Evolutionary conservation across 129 eudicot species (phyloP).

Genomic region (Dittrichia graveolens): DNA sequence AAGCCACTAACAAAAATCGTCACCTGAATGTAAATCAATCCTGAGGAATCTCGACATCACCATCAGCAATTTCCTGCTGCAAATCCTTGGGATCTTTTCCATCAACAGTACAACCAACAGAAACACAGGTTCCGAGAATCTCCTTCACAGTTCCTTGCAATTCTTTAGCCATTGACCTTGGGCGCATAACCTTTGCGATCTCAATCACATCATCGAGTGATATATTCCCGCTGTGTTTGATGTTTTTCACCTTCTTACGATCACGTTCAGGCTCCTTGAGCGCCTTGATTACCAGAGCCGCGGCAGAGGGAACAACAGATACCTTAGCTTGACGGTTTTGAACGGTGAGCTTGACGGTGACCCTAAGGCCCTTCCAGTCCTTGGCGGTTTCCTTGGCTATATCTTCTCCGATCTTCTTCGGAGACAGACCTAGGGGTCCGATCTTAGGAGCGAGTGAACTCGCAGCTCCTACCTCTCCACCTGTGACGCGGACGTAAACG

Average conservation of each 20-base stretch:
- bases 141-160: conserved; percentile 76
- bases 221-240: conserved; percentile 67
- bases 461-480: conserved; percentile 85
- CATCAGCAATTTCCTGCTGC: conserved; percentile 66
- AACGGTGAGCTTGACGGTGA: conserved; percentile 88
- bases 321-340: conserved; percentile 93
- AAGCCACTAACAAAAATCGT: conserved; percentile 2
- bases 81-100: conserved; percentile 75
- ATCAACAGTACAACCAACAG: conserved; percentile 74
- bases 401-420: conserved; percentile 81
- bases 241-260: conserved; percentile 72
- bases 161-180: conserved; percentile 79
- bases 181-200: conserved; percentile 65
- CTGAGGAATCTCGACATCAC: conserved; percentile 67
- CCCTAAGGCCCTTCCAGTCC: conserved; percentile 93
- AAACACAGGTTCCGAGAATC: conserved; percentile 71
- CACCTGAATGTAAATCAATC: conserved; percentile 38
- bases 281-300: conserved; percentile 86
- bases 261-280: conserved; percentile 87
- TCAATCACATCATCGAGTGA: conserved; percentile 70
- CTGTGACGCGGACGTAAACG: conserved; percentile 84
- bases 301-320: conserved; percentile 87
- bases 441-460: conserved; percentile 80
- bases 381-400: conserved; percentile 83
- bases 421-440: conserved; percentile 83